phyloP scores from a whole-genome alignment of 2,329 filamentous ascomycete species.

The Colletotrichum spaethianum region DNA sequence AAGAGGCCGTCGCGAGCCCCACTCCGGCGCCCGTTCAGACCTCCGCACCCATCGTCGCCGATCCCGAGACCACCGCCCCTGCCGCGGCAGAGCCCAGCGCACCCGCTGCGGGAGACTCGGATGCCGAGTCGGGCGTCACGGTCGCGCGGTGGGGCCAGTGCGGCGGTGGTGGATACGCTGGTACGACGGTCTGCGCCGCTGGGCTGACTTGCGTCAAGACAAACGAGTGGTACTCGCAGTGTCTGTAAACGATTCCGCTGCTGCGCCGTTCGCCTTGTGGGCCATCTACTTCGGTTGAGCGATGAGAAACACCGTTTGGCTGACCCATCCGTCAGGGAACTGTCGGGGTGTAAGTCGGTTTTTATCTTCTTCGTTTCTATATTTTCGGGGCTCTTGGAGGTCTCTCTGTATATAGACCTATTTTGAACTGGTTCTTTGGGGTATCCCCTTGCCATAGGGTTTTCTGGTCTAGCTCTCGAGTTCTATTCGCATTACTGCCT shows the following conservation, averaged over 20 bases:
- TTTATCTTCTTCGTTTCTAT: neutral
- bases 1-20: neutral
- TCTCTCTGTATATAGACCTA: neutral
- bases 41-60: neutral
- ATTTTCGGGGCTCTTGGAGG: neutral
- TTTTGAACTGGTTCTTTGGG: neutral
- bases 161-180: conserved; percentile 52
- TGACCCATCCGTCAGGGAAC: neutral
- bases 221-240: conserved; percentile 60
- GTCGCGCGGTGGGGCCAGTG: conserved; percentile 54
- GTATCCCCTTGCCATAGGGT: neutral
- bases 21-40: neutral
- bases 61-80: neutral
- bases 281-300: neutral
- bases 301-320: too few relatives aligned
- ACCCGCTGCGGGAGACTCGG: neutral
- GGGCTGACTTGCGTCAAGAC: conserved; percentile 53
- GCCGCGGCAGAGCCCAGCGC: neutral
- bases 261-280: neutral
- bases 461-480: too few relatives aligned
- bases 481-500: too few relatives aligned
- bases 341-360: neutral
- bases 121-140: conserved; percentile 25
- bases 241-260: conserved; percentile 48
- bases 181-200: conserved; percentile 53